Evolutionary conservation across 2,329 filamentous ascomycete genomes (phyloP).

Genomic region (Ophiostoma australiae): DNA sequence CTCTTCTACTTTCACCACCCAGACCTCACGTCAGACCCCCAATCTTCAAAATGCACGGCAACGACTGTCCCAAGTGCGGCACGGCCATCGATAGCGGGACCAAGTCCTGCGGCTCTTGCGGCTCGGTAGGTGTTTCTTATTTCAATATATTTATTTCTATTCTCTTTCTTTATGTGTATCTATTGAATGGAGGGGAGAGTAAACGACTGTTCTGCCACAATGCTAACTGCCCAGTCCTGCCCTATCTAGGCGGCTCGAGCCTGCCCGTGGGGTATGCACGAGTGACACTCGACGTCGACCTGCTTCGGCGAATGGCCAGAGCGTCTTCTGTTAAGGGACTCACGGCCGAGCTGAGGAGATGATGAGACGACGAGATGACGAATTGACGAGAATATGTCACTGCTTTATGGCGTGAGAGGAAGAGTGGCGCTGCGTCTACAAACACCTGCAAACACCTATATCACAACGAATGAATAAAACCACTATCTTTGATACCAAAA

Average conservation of each 20-base stretch:
- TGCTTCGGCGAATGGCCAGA: background rate
- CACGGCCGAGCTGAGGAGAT: background rate
- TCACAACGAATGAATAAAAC: background rate
- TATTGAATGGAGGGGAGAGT: background rate
- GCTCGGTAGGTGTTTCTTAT: conserved; percentile 45
- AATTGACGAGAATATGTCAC: background rate
- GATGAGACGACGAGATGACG: background rate
- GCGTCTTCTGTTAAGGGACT: background rate
- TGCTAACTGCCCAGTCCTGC: conserved; percentile 1
- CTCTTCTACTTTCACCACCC: background rate
- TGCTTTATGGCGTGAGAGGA: background rate
- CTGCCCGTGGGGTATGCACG: background rate
- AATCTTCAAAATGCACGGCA: conserved; percentile 38
- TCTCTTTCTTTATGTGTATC: background rate
- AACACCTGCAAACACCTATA: background rate
- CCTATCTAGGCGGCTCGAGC: background rate
- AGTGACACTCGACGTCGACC: background rate
- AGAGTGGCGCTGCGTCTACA: background rate
- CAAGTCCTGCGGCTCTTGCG: conserved; percentile 55
- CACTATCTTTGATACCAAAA: background rate
- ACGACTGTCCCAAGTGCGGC: conserved; percentile 54
- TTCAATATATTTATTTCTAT: background rate
- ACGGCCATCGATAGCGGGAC: conserved; percentile 39
- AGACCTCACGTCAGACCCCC: background rate
- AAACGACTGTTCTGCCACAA: background rate